Base-by-base conservation (phyloP, 495 filamentous ascomycete species). In the Hypoxylon cercidicola region DNA sequence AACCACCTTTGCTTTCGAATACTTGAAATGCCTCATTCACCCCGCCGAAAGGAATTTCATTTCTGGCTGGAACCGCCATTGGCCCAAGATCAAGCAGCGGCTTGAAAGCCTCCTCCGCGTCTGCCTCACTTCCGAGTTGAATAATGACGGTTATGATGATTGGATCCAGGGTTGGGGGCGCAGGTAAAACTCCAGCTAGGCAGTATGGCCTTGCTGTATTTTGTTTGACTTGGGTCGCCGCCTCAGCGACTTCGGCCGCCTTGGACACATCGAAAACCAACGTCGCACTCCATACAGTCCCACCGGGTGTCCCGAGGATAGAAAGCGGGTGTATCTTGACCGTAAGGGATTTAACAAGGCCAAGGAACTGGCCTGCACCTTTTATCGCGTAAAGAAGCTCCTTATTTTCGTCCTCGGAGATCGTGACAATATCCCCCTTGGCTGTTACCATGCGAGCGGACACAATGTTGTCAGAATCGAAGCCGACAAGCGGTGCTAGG, bases 311-410 rank as follows among this genome's bases (percentile, higher is more conserved):
- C 11, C 54, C 40, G 9, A 57, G 30, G 9, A 57, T 44, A n/a
- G 54, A 57, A 35, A 61, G 19, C 12, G 63, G 63, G 47, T 71
- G 69, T 10, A 57, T 63, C 43, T 61, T 59, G 37, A 70, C 50
- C 35, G 62, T 68, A 30, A 74, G 45, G 34, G 71, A 70, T 8
- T 76, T 80, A 18, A 83, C 70, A 50, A 82, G 65, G 16, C 79
- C 79, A 43, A 82, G 80, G 61, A 77, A 81, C 35, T 72, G 74
- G 13, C 70, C 71, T 13, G 77, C 78, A 19, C 79, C 80, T 43
- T 71, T 68, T 12, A 81, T 58, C 8, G 77, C 80, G 51, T 62
- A 69, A 25, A 70, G 78, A 0, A 81, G 73, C 25, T 81, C 77
- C 0, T 69, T 53, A 60, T 79, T 62, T 15, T 64, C 35, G 0